These are phyloP conservation scores for Penicillium digitatum DNA, from an alignment of 2,329 filamentous ascomycete species.

Conservation along the genomic window DNA sequence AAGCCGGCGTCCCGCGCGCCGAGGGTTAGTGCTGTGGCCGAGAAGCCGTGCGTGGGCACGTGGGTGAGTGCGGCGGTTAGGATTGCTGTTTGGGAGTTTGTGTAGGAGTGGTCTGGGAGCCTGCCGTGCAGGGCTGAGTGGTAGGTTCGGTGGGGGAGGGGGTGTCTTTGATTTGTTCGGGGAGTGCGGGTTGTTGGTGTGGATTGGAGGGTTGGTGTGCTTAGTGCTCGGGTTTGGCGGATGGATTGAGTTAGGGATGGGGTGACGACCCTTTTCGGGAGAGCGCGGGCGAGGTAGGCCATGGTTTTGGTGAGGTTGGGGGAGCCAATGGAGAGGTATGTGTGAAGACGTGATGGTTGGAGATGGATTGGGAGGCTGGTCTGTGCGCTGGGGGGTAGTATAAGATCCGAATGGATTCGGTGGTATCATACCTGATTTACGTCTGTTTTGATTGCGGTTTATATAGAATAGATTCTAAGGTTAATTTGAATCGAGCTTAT, in stretches of 20 bases:
- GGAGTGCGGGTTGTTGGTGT: not conserved
- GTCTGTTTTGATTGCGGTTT: not conserved
- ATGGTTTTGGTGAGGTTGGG: constrained; percentile 4
- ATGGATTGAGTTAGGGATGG: not conserved
- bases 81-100: constrained; percentile 65
- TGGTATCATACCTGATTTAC: not conserved
- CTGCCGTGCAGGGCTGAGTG: constrained; percentile 70
- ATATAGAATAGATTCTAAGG: not conserved
- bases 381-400: constrained; percentile 1
- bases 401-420: not conserved
- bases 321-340: not conserved
- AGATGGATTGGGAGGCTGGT: constrained; percentile 5
- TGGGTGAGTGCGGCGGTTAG: constrained; percentile 75
- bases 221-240: not conserved
- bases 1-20: constrained; percentile 83
- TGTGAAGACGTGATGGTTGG: not conserved
- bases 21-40: constrained; percentile 64
- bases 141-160: constrained; percentile 48
- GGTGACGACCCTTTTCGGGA: constrained; percentile 1
- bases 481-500: not conserved
- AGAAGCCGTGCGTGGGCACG: constrained; percentile 80
- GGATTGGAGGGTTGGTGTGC: not conserved
- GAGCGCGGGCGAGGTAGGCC: constrained; percentile 13
- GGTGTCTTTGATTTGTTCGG: not conserved
- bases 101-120: constrained; percentile 55